Conservation (phyloP, 1,284 basidiomycete genomes). For the Albatrellus sp. region DNA sequence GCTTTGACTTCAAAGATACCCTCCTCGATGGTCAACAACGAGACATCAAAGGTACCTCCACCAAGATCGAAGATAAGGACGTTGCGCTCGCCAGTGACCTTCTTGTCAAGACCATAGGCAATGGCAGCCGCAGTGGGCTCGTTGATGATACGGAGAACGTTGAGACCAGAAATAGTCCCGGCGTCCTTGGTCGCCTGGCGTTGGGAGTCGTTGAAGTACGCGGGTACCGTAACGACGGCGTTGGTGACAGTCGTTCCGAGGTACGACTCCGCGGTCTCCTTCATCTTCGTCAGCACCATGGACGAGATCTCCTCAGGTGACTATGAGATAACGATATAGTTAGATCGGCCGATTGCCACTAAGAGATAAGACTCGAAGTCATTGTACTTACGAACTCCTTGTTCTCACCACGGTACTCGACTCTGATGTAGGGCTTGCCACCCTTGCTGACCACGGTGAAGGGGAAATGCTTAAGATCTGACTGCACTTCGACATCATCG, state of each 20-base stretch:
- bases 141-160: constrained; percentile 95
- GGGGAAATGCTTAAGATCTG: constrained; percentile 92
- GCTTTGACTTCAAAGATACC: constrained; percentile 99
- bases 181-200: constrained; percentile 95
- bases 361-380: neutral
- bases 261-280: constrained; percentile 96
- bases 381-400: constrained; percentile 75
- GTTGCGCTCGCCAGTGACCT: constrained; percentile 79
- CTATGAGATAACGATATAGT: constrained; percentile 22
- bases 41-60: constrained; percentile 99
- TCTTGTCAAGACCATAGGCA: constrained; percentile 90
- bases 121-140: constrained; percentile 93
- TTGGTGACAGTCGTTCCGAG: constrained; percentile 76
- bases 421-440: constrained; percentile 82
- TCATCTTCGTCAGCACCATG: constrained; percentile 97
- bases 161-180: constrained; percentile 80
- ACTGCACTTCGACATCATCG: constrained; percentile 80
- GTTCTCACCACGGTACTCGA: constrained; percentile 83
- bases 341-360: neutral
- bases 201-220: constrained; percentile 98
- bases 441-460: constrained; percentile 80
- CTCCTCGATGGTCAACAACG: constrained; percentile 94
- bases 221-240: constrained; percentile 91
- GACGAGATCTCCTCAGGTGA: constrained; percentile 95
- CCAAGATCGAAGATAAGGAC: constrained; percentile 97